Percentiles rank a stretch among this genome's conserved stretches.
phyloP scores from a whole-genome alignment of 306 rosid species.

The Fagus crenata region DNA sequence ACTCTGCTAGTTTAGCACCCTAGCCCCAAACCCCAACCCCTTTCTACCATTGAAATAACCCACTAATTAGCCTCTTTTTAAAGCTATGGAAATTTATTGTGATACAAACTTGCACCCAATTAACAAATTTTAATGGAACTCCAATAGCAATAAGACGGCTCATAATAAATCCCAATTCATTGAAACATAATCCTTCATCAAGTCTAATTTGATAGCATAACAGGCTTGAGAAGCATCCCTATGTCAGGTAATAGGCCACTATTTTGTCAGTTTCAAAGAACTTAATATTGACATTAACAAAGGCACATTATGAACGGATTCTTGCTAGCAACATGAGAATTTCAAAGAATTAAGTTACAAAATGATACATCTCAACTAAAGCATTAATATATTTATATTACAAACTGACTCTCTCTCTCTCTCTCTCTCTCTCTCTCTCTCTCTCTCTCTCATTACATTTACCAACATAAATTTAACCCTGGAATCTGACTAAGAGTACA shows the following conservation, averaged over 20 bases:
- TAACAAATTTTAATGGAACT: too few species aligned
- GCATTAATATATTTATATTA: not conserved
- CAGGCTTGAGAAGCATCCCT: too few species aligned
- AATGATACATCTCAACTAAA: not conserved
- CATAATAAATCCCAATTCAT: too few species aligned
- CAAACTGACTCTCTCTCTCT: conserved; percentile 4
- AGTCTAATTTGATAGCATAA: too few species aligned
- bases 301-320: not conserved
- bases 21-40: too few species aligned
- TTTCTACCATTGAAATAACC: too few species aligned
- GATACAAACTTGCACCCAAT: too few species aligned
- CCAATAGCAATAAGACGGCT: too few species aligned
- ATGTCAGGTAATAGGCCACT: not conserved
- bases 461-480: conserved; percentile 1
- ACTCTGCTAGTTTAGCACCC: too few species aligned
- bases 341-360: not conserved
- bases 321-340: not conserved
- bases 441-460: not conserved
- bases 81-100: too few species aligned
- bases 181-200: too few species aligned
- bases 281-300: not conserved
- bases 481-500: conserved; percentile 39
- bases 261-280: not conserved
- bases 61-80: too few species aligned
- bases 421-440: conserved; percentile 9